Evolutionary conservation across 2,329 filamentous ascomycete genomes (phyloP), one percentile per base, ranked within the genome.

Genomic region (Epichloe scottii): DNA sequence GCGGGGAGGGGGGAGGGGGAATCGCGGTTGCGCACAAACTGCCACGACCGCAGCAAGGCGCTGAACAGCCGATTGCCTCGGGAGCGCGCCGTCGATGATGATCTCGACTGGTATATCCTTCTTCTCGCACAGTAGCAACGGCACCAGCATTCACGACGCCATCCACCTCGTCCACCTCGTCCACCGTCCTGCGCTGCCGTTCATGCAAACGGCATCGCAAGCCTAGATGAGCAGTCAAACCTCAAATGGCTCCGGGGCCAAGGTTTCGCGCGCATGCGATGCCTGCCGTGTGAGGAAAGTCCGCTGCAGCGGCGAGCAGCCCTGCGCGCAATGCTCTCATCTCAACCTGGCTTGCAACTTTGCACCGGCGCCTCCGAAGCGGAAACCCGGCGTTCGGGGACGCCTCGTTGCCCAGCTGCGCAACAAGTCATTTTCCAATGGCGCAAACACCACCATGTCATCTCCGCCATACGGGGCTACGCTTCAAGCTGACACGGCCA

Each of bases 211-310:
- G 43, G 43, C 44, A 15, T 35, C 5, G 23, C 40, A 33, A 17
- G 26, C 23, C 43, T 33, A 39, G 37, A 56, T 55, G 56, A 57
- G 50, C 50, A 54, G 44, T 51, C 39, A 48, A 43, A 19, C 34
- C 23, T 30, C 44, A 21, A 39, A 39, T 33, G 47, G 17, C 49
- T 41, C 42, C 17, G 52, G 40, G 14, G 49, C 46, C 46, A 59
- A 58, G 50, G 47, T 58, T 21, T 54, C 60, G 40, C 60, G 60
- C 43, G 67, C 67, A 50, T 69, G 67, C 56, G 65, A 69, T 52
- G 64, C 65, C 45, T 69, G 67, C 54, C 64, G 67, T 38, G 56
- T 68, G 48, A 63, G 67, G 48, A 69, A 69, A 54, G 67, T 69
- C 37, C 63, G 62, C 49, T 69, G 67, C 56, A 68, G 63, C 45